A percentile compares a stretch with the other conserved stretches of the same genome.
Evolutionary conservation across 169 alveolate species (phyloP).

Genomic region (Plasmodium malariae): DNA sequence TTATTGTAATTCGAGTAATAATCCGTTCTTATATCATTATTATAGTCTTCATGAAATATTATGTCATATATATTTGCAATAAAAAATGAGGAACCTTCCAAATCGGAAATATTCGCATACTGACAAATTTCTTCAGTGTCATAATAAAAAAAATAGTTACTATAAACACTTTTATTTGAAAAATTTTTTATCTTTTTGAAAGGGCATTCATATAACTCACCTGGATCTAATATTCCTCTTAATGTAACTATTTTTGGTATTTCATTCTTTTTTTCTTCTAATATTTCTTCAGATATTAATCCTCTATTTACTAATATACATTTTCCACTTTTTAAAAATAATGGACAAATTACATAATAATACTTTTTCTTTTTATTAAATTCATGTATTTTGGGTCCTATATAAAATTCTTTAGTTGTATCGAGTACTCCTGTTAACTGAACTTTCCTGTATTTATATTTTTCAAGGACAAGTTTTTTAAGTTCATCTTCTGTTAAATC

Average conservation of each 20-base stretch:
- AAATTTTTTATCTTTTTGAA: conserved; percentile 49
- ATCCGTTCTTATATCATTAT: conserved; percentile 19
- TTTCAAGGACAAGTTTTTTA: conserved; percentile 59
- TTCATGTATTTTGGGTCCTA: conserved; percentile 87
- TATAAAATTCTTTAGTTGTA: conserved; percentile 83
- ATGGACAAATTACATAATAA: conserved; percentile 86
- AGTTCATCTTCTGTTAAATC: conserved; percentile 58
- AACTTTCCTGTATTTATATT: conserved; percentile 77
- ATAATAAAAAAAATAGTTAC: conserved; percentile 80
- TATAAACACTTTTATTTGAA: conserved; percentile 60
- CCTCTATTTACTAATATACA: conserved; percentile 88
- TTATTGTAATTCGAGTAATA: conserved; percentile 32
- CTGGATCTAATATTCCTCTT: conserved; percentile 88
- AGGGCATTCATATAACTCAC: conserved; percentile 82
- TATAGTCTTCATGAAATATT: conserved; percentile 85
- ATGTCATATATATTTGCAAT: conserved; percentile 87
- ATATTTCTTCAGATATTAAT: conserved; percentile 79
- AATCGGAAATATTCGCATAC: conserved; percentile 78
- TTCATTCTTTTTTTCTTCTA: conserved; percentile 76
- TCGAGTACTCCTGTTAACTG: conserved; percentile 89
- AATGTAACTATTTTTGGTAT: conserved; percentile 88
- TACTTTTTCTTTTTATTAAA: conserved; percentile 74
- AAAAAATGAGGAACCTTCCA: conserved; percentile 74
- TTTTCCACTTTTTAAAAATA: conserved; percentile 87
- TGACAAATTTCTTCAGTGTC: conserved; percentile 83